These are phyloP conservation scores for Beauveria pseudobassiana DNA, from an alignment of 2,329 filamentous ascomycete species.

Conservation along the genomic window DNA sequence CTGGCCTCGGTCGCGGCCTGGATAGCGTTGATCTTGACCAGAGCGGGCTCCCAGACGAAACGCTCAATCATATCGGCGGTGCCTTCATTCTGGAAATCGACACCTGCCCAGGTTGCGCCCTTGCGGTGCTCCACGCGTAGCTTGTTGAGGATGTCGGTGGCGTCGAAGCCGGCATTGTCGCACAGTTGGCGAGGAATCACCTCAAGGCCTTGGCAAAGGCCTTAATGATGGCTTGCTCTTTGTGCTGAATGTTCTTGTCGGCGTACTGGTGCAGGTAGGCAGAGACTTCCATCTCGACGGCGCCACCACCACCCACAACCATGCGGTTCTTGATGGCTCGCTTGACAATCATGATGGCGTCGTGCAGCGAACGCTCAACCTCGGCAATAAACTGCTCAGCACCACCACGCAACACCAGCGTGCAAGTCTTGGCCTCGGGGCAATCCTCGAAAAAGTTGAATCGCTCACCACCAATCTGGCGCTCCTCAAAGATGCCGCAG, in stretches of 20 bases:
- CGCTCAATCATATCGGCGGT: constrained; percentile 89
- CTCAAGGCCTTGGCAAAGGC: constrained; percentile 96
- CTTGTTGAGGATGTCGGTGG: constrained; percentile 94
- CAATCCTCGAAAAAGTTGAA: constrained; percentile 99
- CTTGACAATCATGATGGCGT: constrained; percentile 99
- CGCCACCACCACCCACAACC: constrained; percentile 92
- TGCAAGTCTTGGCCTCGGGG: constrained; percentile 93
- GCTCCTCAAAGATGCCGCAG: constrained; percentile 87
- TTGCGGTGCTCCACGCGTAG: constrained; percentile 94
- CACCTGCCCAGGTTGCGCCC: constrained; percentile 87
- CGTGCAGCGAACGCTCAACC: constrained; percentile 93
- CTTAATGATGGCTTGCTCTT: constrained; percentile 97
- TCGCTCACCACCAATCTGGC: constrained; percentile 92
- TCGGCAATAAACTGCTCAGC: constrained; percentile 99
- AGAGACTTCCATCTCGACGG: constrained; percentile 93
- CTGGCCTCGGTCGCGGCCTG: constrained; percentile 93
- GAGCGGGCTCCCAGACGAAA: constrained; percentile 94
- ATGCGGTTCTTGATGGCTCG: constrained; percentile 89
- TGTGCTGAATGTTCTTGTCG: constrained; percentile 85
- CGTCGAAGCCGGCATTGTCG: constrained; percentile 97
- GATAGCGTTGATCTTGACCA: constrained; percentile 96
- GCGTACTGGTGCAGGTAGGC: constrained; percentile 89
- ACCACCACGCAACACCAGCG: constrained; percentile 85
- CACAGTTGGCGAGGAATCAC: constrained; percentile 94
- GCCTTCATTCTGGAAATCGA: constrained; percentile 89